Evolutionary conservation across 2,329 filamentous ascomycete species (phyloP).

Genomic region (Polychaeton citri): DNA sequence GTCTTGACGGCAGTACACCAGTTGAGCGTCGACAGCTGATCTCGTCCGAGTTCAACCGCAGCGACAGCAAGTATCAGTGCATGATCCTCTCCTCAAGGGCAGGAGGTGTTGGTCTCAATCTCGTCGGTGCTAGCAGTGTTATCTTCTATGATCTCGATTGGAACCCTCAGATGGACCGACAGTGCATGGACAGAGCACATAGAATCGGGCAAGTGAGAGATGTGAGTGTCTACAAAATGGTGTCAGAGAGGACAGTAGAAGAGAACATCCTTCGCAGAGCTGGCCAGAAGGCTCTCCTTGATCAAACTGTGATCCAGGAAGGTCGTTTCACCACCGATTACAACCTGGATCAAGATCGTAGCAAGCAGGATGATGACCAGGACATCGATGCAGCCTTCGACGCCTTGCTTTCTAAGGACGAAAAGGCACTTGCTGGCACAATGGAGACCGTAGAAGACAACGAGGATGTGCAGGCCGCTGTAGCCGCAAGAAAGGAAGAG

Average conservation of each 20-base stretch:
- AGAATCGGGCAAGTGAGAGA: conserved; percentile 95
- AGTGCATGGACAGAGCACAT: conserved; percentile 94
- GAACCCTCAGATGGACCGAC: conserved; percentile 99
- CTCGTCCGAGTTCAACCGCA: conserved; percentile 84
- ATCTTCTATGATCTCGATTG: conserved; percentile 99
- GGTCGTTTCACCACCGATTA: conserved; percentile 97
- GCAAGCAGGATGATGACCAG: conserved; percentile 38
- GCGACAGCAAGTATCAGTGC: conserved; percentile 77
- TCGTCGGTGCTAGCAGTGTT: conserved; percentile 92
- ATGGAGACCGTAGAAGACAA: conserved; percentile 85
- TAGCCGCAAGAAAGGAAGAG: conserved; percentile 73
- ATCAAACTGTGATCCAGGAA: conserved; percentile 96
- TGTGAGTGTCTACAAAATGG: conserved; percentile 80
- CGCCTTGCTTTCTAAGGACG: conserved; percentile 57
- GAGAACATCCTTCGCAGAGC: conserved; percentile 95
- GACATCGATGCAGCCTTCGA: conserved; percentile 75
- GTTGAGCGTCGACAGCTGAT: conserved; percentile 91
- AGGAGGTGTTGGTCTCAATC: conserved; percentile 87
- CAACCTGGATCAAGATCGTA: conserved; percentile 56
- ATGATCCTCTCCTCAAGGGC: conserved; percentile 95
- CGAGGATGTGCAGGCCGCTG: conserved; percentile 81
- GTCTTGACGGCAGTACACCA: conserved; percentile 90
- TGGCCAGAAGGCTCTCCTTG: conserved; percentile 93
- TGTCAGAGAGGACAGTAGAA: conserved; percentile 63
- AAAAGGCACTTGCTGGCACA: conserved; percentile 52